phyloP scores from a whole-genome alignment of 2,329 filamentous ascomycete genomes.

The Fonsecaea erecta region DNA sequence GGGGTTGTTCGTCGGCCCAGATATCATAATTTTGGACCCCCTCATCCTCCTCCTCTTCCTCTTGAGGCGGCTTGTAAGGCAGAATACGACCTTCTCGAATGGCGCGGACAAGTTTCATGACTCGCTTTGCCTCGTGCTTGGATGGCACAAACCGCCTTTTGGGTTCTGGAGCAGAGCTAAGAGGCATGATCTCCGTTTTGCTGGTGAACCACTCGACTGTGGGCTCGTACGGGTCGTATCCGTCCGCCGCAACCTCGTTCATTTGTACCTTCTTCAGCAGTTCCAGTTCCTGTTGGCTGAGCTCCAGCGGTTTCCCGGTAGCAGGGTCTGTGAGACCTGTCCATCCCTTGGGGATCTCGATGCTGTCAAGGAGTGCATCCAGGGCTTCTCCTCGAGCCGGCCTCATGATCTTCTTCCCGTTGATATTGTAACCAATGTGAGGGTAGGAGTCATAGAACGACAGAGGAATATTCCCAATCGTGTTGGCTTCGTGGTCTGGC shows the following conservation, averaged over 20 bases:
- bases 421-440: constrained; percentile 98
- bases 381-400: constrained; percentile 92
- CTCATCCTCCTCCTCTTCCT: constrained; percentile 73
- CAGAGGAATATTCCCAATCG: constrained; percentile 91
- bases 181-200: constrained; percentile 87
- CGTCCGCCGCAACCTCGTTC: constrained; percentile 84
- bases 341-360: constrained; percentile 96
- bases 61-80: constrained; percentile 79
- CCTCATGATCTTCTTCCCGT: constrained; percentile 96
- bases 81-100: constrained; percentile 93
- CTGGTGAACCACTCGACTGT: constrained; percentile 94
- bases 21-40: constrained; percentile 81
- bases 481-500: constrained; percentile 77
- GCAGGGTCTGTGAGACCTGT: constrained; percentile 92
- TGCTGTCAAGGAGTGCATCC: constrained; percentile 91
- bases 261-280: constrained; percentile 85
- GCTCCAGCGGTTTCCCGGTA: constrained; percentile 88
- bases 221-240: constrained; percentile 91
- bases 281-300: constrained; percentile 86
- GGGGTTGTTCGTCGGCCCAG: constrained; percentile 88
- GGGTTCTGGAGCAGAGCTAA: constrained; percentile 92
- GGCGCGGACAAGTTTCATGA: constrained; percentile 96
- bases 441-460: constrained; percentile 97
- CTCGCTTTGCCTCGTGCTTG: constrained; percentile 92
- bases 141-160: constrained; percentile 95